Base-by-base conservation (phyloP, 306 rosid genomes). In the Macrotyloma uniflorum region DNA sequence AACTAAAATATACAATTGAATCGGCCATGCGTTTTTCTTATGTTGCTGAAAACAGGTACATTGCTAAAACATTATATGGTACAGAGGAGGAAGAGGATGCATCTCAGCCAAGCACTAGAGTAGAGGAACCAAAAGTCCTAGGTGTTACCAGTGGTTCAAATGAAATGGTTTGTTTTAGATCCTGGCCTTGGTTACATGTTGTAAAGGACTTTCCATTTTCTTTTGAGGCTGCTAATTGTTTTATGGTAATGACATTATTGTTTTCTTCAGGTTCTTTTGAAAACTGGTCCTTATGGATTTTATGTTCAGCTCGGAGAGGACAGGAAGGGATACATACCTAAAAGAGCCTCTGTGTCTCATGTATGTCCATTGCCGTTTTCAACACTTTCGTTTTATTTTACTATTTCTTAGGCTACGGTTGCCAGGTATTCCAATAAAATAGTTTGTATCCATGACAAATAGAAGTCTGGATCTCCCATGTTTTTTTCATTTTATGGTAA, bases 251-350 rank as follows among this genome's bases (percentile, higher is more conserved):
- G 35, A 62, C 62, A 18, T 19, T 73, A 4, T 1, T 58, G 57
- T 51, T 72, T 63, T 74, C 58, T 46, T 79, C 90, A 95, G 99
- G 76, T 96, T 87, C 88, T 93, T 82, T 82, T 96, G 83, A 96
- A 96, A 88, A 75, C 50, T 30, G 99, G 99, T 72, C 98, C 99
- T 45, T 93, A 87, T 65, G 99, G 99, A 73, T 83, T 69, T 45
- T 96, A 96, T 79, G 91, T 96, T 70, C 99, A 96, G 82, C 98
- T 91, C 40, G 98, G 99, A 63, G 98, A 93, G 83, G 99, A 96
- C 82, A 87, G 83, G 86, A 96, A 90, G 80, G 93, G 89, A 51
- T 84, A 78, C 82, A 12, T 67, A 50, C 99, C 99, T 28, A 89
- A 87, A 87, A 87, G 99, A 87, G 83, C 91, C 47, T 88, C 96